Base-by-base conservation (phyloP, 257 asterid genomes). In the Solanum ossicruentum region DNA sequence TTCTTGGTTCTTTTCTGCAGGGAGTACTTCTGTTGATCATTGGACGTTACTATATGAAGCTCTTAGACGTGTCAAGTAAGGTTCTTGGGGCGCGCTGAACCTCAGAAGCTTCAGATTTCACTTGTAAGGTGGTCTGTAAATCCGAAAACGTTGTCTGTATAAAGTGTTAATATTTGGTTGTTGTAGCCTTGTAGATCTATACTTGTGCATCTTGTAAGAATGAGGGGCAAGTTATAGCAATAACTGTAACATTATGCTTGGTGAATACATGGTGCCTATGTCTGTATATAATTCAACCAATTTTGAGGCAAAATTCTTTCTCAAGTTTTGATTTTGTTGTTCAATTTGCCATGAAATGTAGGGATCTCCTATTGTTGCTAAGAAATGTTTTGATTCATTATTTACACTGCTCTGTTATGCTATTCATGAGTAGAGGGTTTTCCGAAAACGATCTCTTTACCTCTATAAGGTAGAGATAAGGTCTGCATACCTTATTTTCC, bases 161-260 rank as follows among this genome's bases (percentile, higher is more conserved):
- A 78, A 51, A 77, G 18, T 78, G 49, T 78, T 10, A 78, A 78
- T 78, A 78, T 0, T 78, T 78, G 83, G 15, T 78, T 52, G 51
- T 52, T 78, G 66, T 78, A 78, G 83, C 51, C 54, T 78, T 28
- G 52, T 54, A 78, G 83, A 28, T 78, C 54, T 28, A 78, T 54
- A 55, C 83, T 49, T 78, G 83, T 78, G 83, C 83, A 28, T 17
- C 82, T 77, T 77, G 82, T 77, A 77, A 77, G 82, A 77, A 77
- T 16, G 39, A 78, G 66, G n/a, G n/a, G 16, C 12, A 13, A 49
- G 61, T 75, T 43, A 13, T 75, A 75, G 81, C 81, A 51, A 8
- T 51, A 77, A 77, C 61, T 77, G 10, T 23, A 51, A 45, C 82
- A 51, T 75, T 49, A 23, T 23, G 43, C 58, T 75, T 75, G 81